Conservation (phyloP, 139 green algal species). For the Edaphochlamys debaryana region DNA sequence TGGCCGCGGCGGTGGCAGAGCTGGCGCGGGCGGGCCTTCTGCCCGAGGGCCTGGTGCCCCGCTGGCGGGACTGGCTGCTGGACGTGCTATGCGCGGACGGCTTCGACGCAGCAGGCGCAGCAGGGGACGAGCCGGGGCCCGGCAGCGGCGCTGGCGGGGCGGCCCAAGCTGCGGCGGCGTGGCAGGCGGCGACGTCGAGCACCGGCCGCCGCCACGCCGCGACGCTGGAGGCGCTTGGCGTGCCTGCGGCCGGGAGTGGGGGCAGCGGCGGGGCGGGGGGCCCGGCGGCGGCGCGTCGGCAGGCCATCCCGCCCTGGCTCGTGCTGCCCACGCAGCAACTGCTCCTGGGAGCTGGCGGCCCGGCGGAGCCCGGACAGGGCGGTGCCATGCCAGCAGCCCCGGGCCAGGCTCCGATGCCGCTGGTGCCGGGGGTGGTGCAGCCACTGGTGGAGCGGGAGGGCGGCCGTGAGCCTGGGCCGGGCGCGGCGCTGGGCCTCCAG, state of each 20-base stretch:
- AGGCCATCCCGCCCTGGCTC: too few species aligned
- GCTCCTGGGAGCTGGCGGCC: too few species aligned
- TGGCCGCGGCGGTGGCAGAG: constrained; percentile 17
- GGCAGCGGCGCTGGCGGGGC: background rate
- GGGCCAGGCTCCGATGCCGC: background rate
- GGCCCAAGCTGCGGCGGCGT: too few species aligned
- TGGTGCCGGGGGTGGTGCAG: background rate
- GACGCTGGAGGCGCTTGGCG: background rate
- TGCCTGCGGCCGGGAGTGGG: too few species aligned
- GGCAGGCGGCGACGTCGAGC: too few species aligned
- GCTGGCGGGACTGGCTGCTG: constrained; percentile 45
- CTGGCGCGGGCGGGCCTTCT: constrained; percentile 3
- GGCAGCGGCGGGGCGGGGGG: too few species aligned
- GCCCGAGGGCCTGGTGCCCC: constrained; percentile 9
- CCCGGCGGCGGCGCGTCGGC: too few species aligned
- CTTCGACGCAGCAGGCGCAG: constrained; percentile 5
- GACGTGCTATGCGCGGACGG: constrained; percentile 33
- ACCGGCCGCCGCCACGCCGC: too few species aligned
- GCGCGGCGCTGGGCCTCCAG: background rate
- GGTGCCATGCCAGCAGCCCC: background rate
- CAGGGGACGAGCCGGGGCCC: background rate
- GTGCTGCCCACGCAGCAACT: too few species aligned
- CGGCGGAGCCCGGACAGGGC: background rate
- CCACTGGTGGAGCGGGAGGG: background rate
- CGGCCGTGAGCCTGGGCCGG: too few species aligned